Base-by-base conservation (phyloP, 441 rosid species). In the Croton laevigatus region DNA sequence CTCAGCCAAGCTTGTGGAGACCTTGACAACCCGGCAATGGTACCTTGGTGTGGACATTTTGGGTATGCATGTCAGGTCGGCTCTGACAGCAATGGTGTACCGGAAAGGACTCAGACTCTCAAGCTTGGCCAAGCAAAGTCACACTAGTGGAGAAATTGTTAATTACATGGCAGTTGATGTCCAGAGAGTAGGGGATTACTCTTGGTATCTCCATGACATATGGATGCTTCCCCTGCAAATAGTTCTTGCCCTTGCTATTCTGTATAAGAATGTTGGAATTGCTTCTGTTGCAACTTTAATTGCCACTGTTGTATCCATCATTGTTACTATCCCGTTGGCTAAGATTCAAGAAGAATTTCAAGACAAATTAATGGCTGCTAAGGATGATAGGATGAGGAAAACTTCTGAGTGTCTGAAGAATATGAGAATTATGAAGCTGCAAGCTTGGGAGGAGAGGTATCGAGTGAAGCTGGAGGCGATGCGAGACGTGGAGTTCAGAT, bases 201-300 rank as follows among this genome's bases (percentile, higher is more conserved):
- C 98, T 1, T 96, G 99, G 99, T 91, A 96, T 81, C 96, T 96
- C 65, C 98, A 96, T 80, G 99, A 93, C 79, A 83, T 96, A 79
- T 96, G 99, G 99, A 93, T 96, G 99, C 97, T 96, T 77, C 99
- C 99, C 20, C 68, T 93, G 86, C 99, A 96, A 78, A 96, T 96
- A 54, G 73, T 91, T 75, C 98, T 96, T 65, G 99, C 99, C 40
- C 97, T 96, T 67, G 98, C 93, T 46, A 96, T 96, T 66, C 73
- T 96, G 75, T 96, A 88, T 70, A 93, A 90, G 78, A 96, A 90
- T 34, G 98, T 96, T 66, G 99, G 99, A 65, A 89, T 93, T 78
- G 99, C 99, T 63, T 84, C 89, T 44, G 72, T 91, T 72, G 98
- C 99, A 58, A 93, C 99, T 62, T 84, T 95, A 72, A 76, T 91